A percentile compares a stretch with the other conserved stretches of the same genome.
phyloP scores from a whole-genome alignment of 179 eudicot genomes.

The Nepenthes alata region DNA sequence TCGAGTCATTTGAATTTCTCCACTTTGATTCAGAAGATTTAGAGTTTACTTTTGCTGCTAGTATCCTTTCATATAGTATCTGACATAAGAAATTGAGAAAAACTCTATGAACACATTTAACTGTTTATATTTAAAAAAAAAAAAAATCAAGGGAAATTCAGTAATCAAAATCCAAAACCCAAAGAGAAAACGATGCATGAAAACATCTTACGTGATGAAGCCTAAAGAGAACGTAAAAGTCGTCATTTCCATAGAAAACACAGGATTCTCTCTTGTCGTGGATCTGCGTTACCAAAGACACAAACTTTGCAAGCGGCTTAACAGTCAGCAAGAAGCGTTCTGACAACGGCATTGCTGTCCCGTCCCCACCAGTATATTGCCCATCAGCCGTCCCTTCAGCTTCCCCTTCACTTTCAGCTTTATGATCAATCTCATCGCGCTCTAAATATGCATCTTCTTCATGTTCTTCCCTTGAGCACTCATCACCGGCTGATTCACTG shows the following conservation, averaged over 20 bases:
- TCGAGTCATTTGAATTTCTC: constrained; percentile 46
- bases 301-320: constrained; percentile 66
- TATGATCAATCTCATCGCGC: constrained; percentile 49
- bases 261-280: constrained; percentile 28
- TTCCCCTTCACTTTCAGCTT: constrained; percentile 85
- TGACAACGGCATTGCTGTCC: constrained; percentile 27
- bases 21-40: constrained; percentile 43
- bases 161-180: neutral
- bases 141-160: neutral
- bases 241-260: constrained; percentile 64
- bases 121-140: neutral
- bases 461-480: constrained; percentile 60
- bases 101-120: neutral
- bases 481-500: constrained; percentile 75
- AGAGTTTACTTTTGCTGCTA: constrained; percentile 53
- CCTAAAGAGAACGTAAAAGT: constrained; percentile 56
- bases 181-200: neutral
- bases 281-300: constrained; percentile 25
- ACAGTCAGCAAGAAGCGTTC: constrained; percentile 37
- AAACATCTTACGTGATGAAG: constrained; percentile 51
- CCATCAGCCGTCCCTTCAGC: constrained; percentile 48
- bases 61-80: constrained; percentile 65
- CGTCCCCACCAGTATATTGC: constrained; percentile 43
- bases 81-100: constrained; percentile 11
- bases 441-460: constrained; percentile 62